Conservation (phyloP, 1,139 yeast species). For the Eremothecium sinecaudum region DNA sequence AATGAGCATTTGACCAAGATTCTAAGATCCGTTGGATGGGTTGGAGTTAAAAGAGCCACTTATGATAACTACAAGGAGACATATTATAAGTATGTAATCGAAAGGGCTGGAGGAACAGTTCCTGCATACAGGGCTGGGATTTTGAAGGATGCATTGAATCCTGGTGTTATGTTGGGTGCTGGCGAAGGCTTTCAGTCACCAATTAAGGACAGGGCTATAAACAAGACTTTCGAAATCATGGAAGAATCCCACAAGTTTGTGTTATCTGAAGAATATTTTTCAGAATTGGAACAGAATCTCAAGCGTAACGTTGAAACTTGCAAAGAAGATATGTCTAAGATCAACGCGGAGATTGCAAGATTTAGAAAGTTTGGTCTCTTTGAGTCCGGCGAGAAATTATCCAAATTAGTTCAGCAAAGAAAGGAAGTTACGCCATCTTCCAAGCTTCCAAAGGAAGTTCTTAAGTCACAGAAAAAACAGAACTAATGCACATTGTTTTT, state of each 20-base stretch:
- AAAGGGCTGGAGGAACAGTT: conserved; percentile 67
- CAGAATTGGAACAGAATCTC: conserved; percentile 41
- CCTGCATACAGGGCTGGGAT: conserved; percentile 70
- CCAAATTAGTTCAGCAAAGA: conserved; percentile 30
- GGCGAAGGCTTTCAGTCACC: conserved; percentile 85
- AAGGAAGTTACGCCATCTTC: conserved; percentile 17
- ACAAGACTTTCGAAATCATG: conserved; percentile 29
- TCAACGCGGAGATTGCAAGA: conserved; percentile 32
- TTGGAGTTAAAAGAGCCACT: conserved; percentile 71
- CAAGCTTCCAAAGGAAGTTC: conserved; percentile 2
- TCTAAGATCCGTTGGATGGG: conserved; percentile 76
- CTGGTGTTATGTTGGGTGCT: conserved; percentile 52
- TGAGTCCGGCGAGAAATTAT: conserved; percentile 38
- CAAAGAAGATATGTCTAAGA: conserved; percentile 26
- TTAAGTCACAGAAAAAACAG: conserved; percentile 9
- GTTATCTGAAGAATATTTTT: conserved; percentile 45
- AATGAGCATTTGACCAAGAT: conserved; percentile 38
- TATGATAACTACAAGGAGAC: conserved; percentile 62
- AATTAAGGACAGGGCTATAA: conserved; percentile 29
- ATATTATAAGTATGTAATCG: conserved; percentile 56
- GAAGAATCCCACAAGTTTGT: conserved; percentile 35
- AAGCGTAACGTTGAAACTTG: conserved; percentile 28
- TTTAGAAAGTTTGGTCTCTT: conserved; percentile 57
- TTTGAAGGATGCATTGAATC: conserved; percentile 47
- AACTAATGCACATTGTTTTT: not conserved